These are phyloP conservation scores for Teratosphaeria pseudoeucalypti DNA, from an alignment of 2,329 filamentous ascomycete genomes.

Conservation along the genomic window DNA sequence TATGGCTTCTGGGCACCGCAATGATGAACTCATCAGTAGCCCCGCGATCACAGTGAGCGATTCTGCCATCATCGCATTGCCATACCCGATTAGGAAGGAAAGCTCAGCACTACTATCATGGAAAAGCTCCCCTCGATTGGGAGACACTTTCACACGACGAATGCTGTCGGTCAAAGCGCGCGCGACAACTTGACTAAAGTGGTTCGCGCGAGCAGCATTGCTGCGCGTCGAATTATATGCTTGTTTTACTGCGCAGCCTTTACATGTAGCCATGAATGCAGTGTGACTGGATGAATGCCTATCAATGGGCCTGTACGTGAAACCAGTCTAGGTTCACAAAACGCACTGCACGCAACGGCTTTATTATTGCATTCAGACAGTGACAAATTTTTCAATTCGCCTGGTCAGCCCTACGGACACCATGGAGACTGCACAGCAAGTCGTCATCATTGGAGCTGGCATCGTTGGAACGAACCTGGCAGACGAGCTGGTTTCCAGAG, in stretches of 20 bases:
- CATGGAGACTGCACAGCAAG: conserved; percentile 11
- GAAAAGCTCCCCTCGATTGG: neutral
- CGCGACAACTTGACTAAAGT: neutral
- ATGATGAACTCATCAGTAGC: neutral
- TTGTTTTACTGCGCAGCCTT: neutral
- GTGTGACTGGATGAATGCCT: neutral
- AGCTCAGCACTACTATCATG: neutral
- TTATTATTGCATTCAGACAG: neutral
- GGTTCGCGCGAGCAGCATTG: neutral
- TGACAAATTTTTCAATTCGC: neutral
- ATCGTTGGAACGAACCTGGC: conserved; percentile 56
- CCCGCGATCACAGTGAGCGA: neutral
- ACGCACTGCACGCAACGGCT: neutral
- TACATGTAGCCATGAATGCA: neutral
- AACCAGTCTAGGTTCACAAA: neutral
- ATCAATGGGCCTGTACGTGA: neutral
- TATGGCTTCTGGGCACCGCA: neutral
- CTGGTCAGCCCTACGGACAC: neutral
- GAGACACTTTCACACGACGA: neutral
- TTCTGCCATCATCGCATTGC: neutral
- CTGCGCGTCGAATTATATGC: neutral
- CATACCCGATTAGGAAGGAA: neutral
- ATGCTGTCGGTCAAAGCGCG: neutral
- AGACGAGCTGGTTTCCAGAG: conserved; percentile 51
- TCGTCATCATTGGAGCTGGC: conserved; percentile 53